Evolutionary conservation across 768 basidiomycete genomes (phyloP), one percentile per base, ranked within the genome.

Genomic region (Lyophyllum semitale): DNA sequence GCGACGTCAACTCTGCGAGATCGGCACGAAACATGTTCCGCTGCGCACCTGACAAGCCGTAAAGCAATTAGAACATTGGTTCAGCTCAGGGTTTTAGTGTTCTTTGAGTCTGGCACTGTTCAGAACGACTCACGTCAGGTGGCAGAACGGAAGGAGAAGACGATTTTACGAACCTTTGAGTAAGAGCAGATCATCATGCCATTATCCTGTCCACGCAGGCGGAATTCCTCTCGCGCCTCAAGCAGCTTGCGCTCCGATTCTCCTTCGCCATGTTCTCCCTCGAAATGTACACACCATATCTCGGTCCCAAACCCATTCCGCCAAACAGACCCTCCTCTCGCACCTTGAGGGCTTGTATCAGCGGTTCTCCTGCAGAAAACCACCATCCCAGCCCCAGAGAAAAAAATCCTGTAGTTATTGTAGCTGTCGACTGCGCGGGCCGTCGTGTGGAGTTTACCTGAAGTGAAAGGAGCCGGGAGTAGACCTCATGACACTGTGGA

Each of bases 41-140:
- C 23, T 15, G 30, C 51, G n/a, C 27, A 53, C 52, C 44, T 53
- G 52, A n/a, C 52, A 53, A n/a, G 32, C 2, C 12, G 32, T 22
- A 8, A 44, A 53, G 23, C 52, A 53, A 18, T 53, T 22, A 12
- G 26, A 32, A 20, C 43, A 53, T 27, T 46, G 52, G 12, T 27
- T 45, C 17, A 46, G 12, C 8, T 47, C n/a, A 43, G 27, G 27
- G 22, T 43, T 23, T 38, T 5, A 37, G 27, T n/a, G 37, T 33
- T 9, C 47, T 17, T 17, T 38, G 6, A 9, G 12, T 38, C 8
- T n/a, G 30, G n/a, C 30, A 35, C 30, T 49, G n/a, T 48, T 32
- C 8, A 35, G 13, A 48, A 20, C 11, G 11, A 30, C 11, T 30
- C 29, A 11, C 29, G 29, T 30, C 29, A 30, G 29, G 29, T 30